Evolutionary conservation across 495 filamentous ascomycete genomes (phyloP).

Genomic region (Lophiostoma macrostomum): DNA sequence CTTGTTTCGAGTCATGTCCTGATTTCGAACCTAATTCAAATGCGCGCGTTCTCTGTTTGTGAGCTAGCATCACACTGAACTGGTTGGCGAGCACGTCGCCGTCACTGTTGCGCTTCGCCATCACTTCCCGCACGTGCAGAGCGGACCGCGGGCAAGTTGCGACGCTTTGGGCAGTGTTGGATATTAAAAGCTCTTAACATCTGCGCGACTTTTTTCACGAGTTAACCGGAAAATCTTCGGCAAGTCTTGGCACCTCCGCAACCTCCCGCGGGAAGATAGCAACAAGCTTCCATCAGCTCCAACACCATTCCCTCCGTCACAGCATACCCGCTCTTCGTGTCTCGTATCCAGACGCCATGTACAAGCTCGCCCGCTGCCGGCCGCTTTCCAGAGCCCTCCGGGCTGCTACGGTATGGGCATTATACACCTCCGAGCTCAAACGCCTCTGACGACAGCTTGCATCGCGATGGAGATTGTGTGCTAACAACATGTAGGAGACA

Average conservation of each 20-base stretch:
- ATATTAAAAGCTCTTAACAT: constrained; percentile 24
- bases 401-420: constrained; percentile 55
- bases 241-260: constrained; percentile 27
- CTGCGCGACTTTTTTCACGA: constrained; percentile 15
- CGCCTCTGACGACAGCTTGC: constrained; percentile 24
- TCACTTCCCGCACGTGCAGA: background rate
- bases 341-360: constrained; percentile 50
- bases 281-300: constrained; percentile 12
- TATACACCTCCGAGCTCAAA: constrained; percentile 21
- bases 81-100: constrained; percentile 49
- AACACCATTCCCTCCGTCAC: constrained; percentile 11
- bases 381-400: constrained; percentile 65
- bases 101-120: constrained; percentile 33
- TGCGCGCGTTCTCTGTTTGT: constrained; percentile 44
- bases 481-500: constrained; percentile 45
- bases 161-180: constrained; percentile 11
- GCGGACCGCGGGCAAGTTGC: background rate
- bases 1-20: constrained; percentile 40
- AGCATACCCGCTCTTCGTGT: constrained; percentile 30
- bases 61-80: constrained; percentile 46
- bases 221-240: constrained; percentile 27
- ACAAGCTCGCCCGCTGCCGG: constrained; percentile 67
- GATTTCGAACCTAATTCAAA: constrained; percentile 52
- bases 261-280: constrained; percentile 5
- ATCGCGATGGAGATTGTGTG: constrained; percentile 10